phyloP scores from a whole-genome alignment of 257 asterid species.

The Petrea volubilis region DNA sequence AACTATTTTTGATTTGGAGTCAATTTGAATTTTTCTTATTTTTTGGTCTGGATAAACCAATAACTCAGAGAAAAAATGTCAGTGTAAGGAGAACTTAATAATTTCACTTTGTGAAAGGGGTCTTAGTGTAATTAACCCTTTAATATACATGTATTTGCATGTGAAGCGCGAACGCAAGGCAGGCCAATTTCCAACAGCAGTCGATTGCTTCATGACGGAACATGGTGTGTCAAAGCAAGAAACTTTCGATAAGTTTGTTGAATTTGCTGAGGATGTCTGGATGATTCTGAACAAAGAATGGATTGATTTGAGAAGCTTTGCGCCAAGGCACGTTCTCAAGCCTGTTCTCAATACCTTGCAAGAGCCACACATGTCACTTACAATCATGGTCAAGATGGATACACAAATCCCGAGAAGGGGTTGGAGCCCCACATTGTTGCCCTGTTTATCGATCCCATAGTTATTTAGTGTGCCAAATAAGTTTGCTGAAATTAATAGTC shows the following conservation, averaged over 20 bases:
- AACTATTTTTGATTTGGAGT: no score
- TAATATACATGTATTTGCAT: not conserved
- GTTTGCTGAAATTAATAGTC: no score
- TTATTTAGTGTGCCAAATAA: not conserved
- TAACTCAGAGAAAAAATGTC: no score
- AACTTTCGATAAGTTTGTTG: not conserved
- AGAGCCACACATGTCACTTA: not conserved
- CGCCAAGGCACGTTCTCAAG: not conserved
- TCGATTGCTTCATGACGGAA: constrained; percentile 2
- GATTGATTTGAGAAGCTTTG: not conserved
- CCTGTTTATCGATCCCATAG: not conserved
- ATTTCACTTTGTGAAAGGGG: not conserved
- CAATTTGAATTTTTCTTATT: no score
- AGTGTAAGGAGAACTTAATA: no score
- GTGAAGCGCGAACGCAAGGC: not conserved
- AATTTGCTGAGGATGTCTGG: constrained; percentile 1
- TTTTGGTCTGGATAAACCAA: no score
- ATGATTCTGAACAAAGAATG: constrained; percentile 6
- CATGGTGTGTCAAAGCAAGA: not conserved
- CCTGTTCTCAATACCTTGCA: not conserved
- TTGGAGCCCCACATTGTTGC: not conserved
- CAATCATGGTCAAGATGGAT: not conserved
- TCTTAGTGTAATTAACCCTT: not conserved
- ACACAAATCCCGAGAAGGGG: not conserved
- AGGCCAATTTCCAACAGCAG: not conserved